Evolutionary conservation across 805 yeast species (phyloP), one percentile per base, ranked within the genome.

Genomic region (Brettanomyces custersianus): DNA sequence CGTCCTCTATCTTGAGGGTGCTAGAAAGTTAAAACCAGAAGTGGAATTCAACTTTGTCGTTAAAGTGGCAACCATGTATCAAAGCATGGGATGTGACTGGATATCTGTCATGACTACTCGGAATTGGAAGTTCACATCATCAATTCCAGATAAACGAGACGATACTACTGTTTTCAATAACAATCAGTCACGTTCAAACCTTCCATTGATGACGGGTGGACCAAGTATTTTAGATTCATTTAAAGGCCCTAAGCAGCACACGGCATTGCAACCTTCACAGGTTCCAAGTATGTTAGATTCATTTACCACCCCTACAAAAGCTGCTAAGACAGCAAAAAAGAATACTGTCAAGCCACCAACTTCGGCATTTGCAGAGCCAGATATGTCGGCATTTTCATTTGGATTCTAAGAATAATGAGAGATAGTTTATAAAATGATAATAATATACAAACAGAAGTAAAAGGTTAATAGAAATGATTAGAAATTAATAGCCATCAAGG

Each of bases 71-170:
- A 62, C 69, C 25, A 79, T 86, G 41, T 83, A 86, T 49, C 67
- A 74, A 12, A 65, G 94, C 39, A 85, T 88, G 95, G 97, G 97
- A 0, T 88, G 97, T 59, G 94, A 88, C 48, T 72, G 77, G 40
- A 55, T 90, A 29, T 77, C 87, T 0, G 51, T 83, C 18, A 68
- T 74, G 35, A 54, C 87, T 31, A 62, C 80, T 2, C 65, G 63
- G 33, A 74, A 72, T 40, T 88, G 96, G 96, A 59, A 60, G 21
- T 87, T 86, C 49, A 40, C 37, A 15, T 37, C 39, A n/a, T n/a
- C n/a, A n/a, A n/a, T n/a, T n/a, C n/a, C n/a, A 17, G 29, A 18
- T 20, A 33, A 29, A 6, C 8, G n/a, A 11, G 29, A 9, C 15
- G 13, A 26, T 11, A 22, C 8, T 9, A 8, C 24, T 22, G 24